A percentile compares a stretch with the other conserved stretches of the same genome.
These are phyloP conservation scores for Colletotrichum cordylinicola DNA, from an alignment of 2,329 filamentous ascomycete species.

Conservation along the genomic window DNA sequence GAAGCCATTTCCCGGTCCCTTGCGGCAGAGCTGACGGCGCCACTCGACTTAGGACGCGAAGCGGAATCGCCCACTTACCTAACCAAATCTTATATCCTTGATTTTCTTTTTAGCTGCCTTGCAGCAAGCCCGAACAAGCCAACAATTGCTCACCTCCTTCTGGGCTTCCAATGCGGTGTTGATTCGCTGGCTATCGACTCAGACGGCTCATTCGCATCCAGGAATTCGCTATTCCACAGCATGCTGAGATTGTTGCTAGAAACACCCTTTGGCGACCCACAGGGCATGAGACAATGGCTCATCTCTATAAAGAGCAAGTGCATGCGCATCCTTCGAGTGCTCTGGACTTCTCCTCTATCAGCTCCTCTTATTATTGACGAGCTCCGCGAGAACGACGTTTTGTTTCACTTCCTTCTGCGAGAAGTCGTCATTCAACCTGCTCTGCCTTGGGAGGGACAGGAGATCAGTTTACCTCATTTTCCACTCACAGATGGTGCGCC, in stretches of 20 bases:
- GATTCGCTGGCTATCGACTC: slow-evolving; percentile 72
- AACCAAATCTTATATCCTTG: slow-evolving; percentile 83
- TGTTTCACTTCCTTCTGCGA: slow-evolving; percentile 77
- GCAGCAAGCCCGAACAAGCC: slow-evolving; percentile 77
- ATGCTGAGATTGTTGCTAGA: slow-evolving; percentile 75
- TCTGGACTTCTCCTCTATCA: slow-evolving; percentile 87
- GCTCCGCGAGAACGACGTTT: slow-evolving; percentile 78
- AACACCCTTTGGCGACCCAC: slow-evolving; percentile 69
- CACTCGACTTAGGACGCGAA: slow-evolving; percentile 76
- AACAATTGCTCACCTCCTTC: slow-evolving; percentile 86
- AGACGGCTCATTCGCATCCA: slow-evolving; percentile 73
- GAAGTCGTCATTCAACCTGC: slow-evolving; percentile 74
- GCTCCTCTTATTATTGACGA: slow-evolving; percentile 77
- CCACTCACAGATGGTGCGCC: slow-evolving; percentile 70
- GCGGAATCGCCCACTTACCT: slow-evolving; percentile 75
- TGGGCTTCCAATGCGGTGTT: slow-evolving; percentile 83
- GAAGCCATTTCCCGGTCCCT: slow-evolving; percentile 81
- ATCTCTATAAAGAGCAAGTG: slow-evolving; percentile 71
- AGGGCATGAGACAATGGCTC: slow-evolving; percentile 70
- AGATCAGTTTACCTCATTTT: slow-evolving; percentile 68
- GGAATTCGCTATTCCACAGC: slow-evolving; percentile 82
- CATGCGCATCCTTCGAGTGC: slow-evolving; percentile 75
- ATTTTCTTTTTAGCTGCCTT: slow-evolving; percentile 84
- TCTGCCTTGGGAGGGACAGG: slow-evolving; percentile 76
- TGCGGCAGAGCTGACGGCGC: slow-evolving; percentile 69